Percentiles rank a stretch among this genome's conserved stretches.
These are phyloP conservation scores for Tricholoma flavovirens DNA, from an alignment of 768 basidiomycete genomes.

Conservation along the genomic window DNA sequence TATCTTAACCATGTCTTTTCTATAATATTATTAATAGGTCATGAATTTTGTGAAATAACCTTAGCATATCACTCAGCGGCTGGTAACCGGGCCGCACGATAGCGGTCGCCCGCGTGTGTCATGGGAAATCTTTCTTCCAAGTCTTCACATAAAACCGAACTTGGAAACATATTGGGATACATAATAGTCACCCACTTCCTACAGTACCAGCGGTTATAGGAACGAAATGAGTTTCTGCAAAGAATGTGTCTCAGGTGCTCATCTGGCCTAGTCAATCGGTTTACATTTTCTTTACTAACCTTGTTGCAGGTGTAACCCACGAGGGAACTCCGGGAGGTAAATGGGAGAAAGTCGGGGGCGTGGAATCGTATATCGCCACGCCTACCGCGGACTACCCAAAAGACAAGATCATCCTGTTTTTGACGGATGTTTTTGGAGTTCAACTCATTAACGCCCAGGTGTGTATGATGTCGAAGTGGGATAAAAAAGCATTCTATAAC, in stretches of 20 bases:
- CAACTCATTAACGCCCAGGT: conserved; percentile 42
- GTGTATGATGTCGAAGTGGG: conserved; percentile 7
- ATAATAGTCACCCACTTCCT: background rate
- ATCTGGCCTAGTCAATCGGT: conserved; percentile 4
- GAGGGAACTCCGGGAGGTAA: conserved; percentile 46
- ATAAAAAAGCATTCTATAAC: background rate
- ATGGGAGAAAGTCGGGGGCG: conserved; percentile 40
- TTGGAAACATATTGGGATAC: background rate
- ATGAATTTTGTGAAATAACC: too few species aligned
- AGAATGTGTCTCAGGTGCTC: conserved; percentile 48
- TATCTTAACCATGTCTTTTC: too few species aligned
- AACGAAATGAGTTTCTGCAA: conserved; percentile 30
- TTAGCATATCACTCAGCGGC: too few species aligned
- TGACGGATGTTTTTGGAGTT: conserved; percentile 49
- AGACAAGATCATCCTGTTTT: conserved; percentile 50
- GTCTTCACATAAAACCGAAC: too few species aligned
- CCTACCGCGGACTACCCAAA: conserved; percentile 46
- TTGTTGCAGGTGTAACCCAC: conserved; percentile 41
- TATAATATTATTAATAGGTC: too few species aligned
- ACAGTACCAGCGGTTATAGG: background rate
- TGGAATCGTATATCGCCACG: conserved; percentile 48
- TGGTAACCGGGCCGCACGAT: too few species aligned
- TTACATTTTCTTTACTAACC: background rate
- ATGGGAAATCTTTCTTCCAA: too few species aligned
- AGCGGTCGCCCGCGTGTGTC: too few species aligned